Evolutionary conservation across 345 rosid species (phyloP), one percentile per base, ranked within the genome.

Genomic region (Noccaea bulbosa): DNA sequence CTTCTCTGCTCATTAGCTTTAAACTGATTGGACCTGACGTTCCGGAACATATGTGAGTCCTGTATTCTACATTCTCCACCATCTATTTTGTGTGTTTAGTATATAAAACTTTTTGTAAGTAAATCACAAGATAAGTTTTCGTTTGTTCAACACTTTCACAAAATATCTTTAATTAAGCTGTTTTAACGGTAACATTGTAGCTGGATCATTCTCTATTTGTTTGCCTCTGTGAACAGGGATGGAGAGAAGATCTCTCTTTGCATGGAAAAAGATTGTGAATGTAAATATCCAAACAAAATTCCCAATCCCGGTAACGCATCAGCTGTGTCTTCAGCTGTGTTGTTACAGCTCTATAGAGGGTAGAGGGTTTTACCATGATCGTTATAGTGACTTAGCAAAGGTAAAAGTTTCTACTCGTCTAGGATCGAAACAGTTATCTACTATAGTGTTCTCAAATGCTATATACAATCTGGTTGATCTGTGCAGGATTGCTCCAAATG

Each of bases 1-100:
- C 96, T 72, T 86, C 89, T 52, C 48, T 85, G 46, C 80, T 20
- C 54, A 76, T 91, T 69, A 75, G 74, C 27, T 62, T 94, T 54
- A 88, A 84, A 48, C 72, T 94, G 39, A 66, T 91, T 77, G 98
- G 99, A 76, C 99, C 99, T 41, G 90, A 84, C 10, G 76, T 94
- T 81, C 96, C 98, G n/a, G 75, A 81, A 30, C 65, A 81, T 37
- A 80, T 91, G 99, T 85, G 53, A 71, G 83, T 75, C 27, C 10
- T 39, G 22, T 20, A 50, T n/a, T n/a, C n/a, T n/a, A n/a, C n/a
- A n/a, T n/a, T n/a, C n/a, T n/a, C n/a, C n/a, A n/a, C n/a, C n/a
- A n/a, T n/a, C n/a, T n/a, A n/a, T n/a, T n/a, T n/a, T n/a, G n/a
- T n/a, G n/a, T n/a, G n/a, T n/a, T n/a, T n/a, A n/a, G n/a, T n/a